Evolutionary conservation across 108 stramenopile genomes (phyloP).

Genomic region (Mediolabrus comicus): DNA sequence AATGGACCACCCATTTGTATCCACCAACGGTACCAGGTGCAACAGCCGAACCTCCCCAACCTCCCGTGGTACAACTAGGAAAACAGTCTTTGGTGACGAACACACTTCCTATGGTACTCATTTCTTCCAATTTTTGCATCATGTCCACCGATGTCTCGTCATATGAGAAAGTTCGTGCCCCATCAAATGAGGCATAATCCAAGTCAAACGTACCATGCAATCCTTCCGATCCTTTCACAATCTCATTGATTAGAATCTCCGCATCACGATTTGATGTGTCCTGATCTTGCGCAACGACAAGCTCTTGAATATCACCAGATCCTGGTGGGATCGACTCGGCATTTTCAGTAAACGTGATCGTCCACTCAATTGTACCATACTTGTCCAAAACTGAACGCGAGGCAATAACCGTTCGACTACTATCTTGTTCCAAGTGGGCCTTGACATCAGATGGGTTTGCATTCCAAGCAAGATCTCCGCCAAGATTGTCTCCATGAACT

Average conservation of each 20-base stretch:
- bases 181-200: conserved; percentile 45
- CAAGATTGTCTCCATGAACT: conserved; percentile 37
- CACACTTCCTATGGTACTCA: conserved; percentile 68
- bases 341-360: conserved; percentile 62
- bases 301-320: conserved; percentile 57
- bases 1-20: conserved; percentile 72
- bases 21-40: conserved; percentile 63
- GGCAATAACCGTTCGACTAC: conserved; percentile 56
- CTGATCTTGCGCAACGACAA: conserved; percentile 48
- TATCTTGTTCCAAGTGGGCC: conserved; percentile 38
- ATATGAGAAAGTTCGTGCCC: conserved; percentile 47
- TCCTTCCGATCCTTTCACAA: conserved; percentile 59
- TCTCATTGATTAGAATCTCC: conserved; percentile 55
- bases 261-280: conserved; percentile 42
- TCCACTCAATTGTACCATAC: conserved; percentile 75
- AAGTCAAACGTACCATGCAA: conserved; percentile 64
- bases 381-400: conserved; percentile 65
- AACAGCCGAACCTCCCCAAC: conserved; percentile 76
- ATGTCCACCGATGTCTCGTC: conserved; percentile 60
- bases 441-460: conserved; percentile 38
- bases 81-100: conserved; percentile 59
- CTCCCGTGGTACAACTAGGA: conserved; percentile 59
- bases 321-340: conserved; percentile 64
- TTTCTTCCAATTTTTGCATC: conserved; percentile 68
- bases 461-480: conserved; percentile 56